phyloP scores from a whole-genome alignment of 2,329 filamentous ascomycete genomes.

The Fusarium drepaniforme region DNA sequence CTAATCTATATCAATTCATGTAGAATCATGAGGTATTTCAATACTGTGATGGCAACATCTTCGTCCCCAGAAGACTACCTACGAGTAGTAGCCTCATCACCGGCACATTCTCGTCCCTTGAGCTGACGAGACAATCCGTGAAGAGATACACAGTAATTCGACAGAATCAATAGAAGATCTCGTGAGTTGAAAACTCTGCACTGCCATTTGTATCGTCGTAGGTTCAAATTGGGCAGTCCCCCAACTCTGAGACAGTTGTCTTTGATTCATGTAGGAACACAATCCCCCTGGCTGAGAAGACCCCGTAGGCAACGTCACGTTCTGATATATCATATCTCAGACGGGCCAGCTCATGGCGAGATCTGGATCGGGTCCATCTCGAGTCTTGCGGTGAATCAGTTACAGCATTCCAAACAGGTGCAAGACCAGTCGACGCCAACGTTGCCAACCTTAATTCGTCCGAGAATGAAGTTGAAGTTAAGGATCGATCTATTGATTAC shows the following conservation, averaged over 20 bases:
- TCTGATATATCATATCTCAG: neutral
- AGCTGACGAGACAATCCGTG: neutral
- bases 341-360: neutral
- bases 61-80: neutral
- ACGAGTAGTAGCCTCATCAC: neutral
- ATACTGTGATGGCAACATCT: neutral
- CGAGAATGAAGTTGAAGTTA: neutral
- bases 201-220: neutral
- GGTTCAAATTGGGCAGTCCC: neutral
- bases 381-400: neutral
- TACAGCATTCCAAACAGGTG: neutral
- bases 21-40: neutral
- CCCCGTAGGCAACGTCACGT: neutral
- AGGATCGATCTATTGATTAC: neutral
- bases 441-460: neutral
- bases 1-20: neutral
- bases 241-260: neutral
- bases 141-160: neutral
- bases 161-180: neutral
- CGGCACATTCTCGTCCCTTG: neutral
- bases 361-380: neutral
- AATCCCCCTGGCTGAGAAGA: neutral
- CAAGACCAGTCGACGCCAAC: neutral
- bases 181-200: neutral
- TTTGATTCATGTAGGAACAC: neutral